These are phyloP conservation scores for Alternaria viburni DNA, from an alignment of 2,329 filamentous ascomycete genomes.

Conservation along the genomic window DNA sequence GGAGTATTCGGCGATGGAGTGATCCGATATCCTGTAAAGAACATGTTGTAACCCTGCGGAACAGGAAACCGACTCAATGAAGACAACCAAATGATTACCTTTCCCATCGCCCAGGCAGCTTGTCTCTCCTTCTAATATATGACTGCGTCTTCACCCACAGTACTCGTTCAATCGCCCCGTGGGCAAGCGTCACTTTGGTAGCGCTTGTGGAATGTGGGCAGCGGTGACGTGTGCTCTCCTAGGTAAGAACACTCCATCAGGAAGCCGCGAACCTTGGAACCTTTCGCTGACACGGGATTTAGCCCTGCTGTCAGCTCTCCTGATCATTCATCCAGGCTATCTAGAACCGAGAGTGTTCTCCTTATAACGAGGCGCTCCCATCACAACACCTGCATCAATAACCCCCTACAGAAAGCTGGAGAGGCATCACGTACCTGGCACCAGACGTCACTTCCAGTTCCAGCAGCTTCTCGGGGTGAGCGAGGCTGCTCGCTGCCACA, in stretches of 20 bases:
- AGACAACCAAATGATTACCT: not conserved
- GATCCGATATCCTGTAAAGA: not conserved
- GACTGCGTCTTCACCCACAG: no score
- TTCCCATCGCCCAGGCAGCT: not conserved
- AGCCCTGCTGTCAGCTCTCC: not conserved
- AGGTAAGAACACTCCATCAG: accelerated
- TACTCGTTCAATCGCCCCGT: not conserved
- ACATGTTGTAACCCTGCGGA: not conserved
- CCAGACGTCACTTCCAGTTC: not conserved
- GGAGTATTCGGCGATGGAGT: no score
- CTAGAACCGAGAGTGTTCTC: accelerated
- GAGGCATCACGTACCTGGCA: accelerated
- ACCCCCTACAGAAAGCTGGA: no score
- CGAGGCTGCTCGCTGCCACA: not conserved
- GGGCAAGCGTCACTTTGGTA: not conserved
- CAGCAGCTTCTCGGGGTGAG: not conserved
- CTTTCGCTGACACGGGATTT: accelerated
- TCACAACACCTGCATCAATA: no score
- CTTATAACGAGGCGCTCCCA: not conserved
- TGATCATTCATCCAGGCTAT: not conserved
- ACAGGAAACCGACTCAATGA: no score
- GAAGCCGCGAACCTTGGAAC: not conserved
- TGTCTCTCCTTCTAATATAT: not conserved
- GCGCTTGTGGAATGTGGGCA: no score
- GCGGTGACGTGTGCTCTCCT: not conserved